These are phyloP conservation scores for Kazachstania sp. DNA, from an alignment of 1,139 yeast genomes.

Conservation along the genomic window DNA sequence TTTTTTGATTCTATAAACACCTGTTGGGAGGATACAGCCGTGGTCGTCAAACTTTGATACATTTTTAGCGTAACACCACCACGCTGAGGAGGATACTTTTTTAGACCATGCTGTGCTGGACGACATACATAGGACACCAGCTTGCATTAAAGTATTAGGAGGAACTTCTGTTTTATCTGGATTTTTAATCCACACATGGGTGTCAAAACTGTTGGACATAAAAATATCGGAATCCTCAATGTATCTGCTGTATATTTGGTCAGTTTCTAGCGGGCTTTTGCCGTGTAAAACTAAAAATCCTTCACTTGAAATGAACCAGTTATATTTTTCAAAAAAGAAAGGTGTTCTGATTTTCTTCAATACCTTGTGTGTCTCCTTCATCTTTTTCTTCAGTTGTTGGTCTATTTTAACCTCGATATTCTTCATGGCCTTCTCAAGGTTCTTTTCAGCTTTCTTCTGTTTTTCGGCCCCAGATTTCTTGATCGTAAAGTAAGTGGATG, in stretches of 20 bases:
- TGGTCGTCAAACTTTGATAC: constrained; percentile 55
- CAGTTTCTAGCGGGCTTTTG: constrained; percentile 75
- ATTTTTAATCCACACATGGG: constrained; percentile 69
- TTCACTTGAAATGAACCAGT: constrained; percentile 86
- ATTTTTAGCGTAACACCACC: constrained; percentile 65
- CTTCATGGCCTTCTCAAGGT: constrained; percentile 69
- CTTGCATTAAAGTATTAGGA: constrained; percentile 81
- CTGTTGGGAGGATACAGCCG: constrained; percentile 59
- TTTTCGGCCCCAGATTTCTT: constrained; percentile 71
- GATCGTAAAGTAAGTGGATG: constrained; percentile 73
- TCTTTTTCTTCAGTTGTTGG: constrained; percentile 58
- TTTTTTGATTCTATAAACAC: constrained; percentile 50
- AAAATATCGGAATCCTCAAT: constrained; percentile 62
- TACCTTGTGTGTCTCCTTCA: constrained; percentile 56
- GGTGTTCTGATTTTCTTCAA: constrained; percentile 62
- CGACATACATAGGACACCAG: constrained; percentile 77
- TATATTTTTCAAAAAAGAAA: constrained; percentile 88
- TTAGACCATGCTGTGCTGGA: constrained; percentile 86
- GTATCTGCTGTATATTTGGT: constrained; percentile 70
- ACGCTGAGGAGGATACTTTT: constrained; percentile 70
- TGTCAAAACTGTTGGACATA: constrained; percentile 70
- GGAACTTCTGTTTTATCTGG: constrained; percentile 48
- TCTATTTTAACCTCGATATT: constrained; percentile 76
- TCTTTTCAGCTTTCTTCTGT: constrained; percentile 72
- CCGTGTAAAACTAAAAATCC: constrained; percentile 86